Evolutionary conservation across 768 basidiomycete species (phyloP), one percentile per base, ranked within the genome.

Genomic region (Phanerodontia chrysosporium): DNA sequence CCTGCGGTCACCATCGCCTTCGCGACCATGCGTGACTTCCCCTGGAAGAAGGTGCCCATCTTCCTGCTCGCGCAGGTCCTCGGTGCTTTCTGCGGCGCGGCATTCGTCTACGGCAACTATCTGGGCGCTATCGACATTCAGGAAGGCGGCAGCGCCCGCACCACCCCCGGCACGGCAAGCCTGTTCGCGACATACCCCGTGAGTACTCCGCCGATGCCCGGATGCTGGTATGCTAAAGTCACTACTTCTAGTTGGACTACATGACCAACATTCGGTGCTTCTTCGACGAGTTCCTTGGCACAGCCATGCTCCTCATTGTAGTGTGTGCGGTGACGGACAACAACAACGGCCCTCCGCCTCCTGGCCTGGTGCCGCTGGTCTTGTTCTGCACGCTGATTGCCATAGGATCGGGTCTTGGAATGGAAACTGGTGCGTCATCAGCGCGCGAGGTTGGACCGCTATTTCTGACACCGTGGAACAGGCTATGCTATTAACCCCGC

Each of bases 41-140:
- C 91, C 0, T 88, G 87, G 86, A 78, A 77, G 62, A 92, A 92
- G 69, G 91, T 91, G 0, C 90, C 91, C 0, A 77, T 65, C 29
- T 91, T 84, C 68, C 79, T 87, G 49, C 65, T 83, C 51, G 80
- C 85, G 0, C 88, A 90, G 68, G 56, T 85, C n/a, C 67, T 89
- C 45, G 88, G 87, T 24, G 86, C 71, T 2, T 65, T 86, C 36
- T 74, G 78, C 49, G 88, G 85, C 18, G 81, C 80, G n/a, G 79
- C 78, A 1, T 65, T 84, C 45, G 69, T 83, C 36, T 89, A 87
- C 62, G 86, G 75, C 12, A 84, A 85, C 64, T 89, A 87, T 65
- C 79, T 81, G 64, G 82, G 84, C 67, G 86, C 85, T 10, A 84
- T 90, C 67, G 78, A 86, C 63, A 64, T 84, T 49, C 78, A 80